A percentile compares a stretch with the other conserved stretches of the same genome.
Evolutionary conservation across 768 basidiomycete species (phyloP).

Genomic region (Pulveroboletus sp.): DNA sequence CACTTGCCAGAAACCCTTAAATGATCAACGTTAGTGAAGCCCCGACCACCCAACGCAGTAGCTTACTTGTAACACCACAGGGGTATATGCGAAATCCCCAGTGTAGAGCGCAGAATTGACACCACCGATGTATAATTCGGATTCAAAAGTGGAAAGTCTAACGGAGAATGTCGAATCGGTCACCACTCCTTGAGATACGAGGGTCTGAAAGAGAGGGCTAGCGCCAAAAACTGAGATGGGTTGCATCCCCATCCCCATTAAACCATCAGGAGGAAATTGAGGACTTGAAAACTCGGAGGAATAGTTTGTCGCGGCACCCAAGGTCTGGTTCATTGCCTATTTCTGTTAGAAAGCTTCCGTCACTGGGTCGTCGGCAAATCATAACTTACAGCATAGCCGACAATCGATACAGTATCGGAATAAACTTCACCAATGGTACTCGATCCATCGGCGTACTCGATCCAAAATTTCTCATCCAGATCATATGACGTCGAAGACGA

Average conservation of each 20-base stretch:
- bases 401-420: slow-evolving; percentile 27
- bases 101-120: slow-evolving; percentile 36
- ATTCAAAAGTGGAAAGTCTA: slow-evolving; percentile 36
- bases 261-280: slow-evolving; percentile 15
- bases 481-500: slow-evolving; percentile 26
- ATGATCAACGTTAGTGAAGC: not conserved
- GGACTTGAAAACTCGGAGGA: not conserved
- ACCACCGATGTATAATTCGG: slow-evolving; percentile 42
- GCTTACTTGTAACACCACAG: slow-evolving; percentile 21
- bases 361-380: not conserved
- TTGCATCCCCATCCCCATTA: slow-evolving; percentile 40
- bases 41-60: not conserved
- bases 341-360: not conserved
- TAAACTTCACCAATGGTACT: slow-evolving; percentile 36
- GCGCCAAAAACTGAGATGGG: slow-evolving; percentile 33
- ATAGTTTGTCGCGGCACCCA: slow-evolving; percentile 7
- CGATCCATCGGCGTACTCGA: slow-evolving; percentile 37
- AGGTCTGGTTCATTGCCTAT: slow-evolving; percentile 7
- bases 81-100: slow-evolving; percentile 34
- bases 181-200: slow-evolving; percentile 34
- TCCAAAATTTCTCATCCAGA: slow-evolving; percentile 19
- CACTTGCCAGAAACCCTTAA: slow-evolving; percentile 21
- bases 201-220: slow-evolving; percentile 39
- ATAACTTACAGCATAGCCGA: slow-evolving; percentile 1
- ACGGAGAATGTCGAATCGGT: slow-evolving; percentile 42